phyloP scores from a whole-genome alignment of 306 rosid genomes.

The Heteromeles arbutifolia region DNA sequence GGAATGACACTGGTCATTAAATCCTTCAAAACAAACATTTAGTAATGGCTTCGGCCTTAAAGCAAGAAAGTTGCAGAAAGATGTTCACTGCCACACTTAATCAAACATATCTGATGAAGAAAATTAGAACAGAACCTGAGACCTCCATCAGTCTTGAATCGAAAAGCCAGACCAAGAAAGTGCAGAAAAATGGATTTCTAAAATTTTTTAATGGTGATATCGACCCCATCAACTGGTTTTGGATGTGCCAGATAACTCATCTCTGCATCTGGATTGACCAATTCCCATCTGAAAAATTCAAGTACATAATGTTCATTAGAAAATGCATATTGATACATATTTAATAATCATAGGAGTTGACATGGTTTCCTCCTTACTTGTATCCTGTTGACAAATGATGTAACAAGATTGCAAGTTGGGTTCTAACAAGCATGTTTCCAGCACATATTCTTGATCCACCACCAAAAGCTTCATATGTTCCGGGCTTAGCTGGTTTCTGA shows the following conservation, averaged over 20 bases:
- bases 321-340: too few relatives aligned
- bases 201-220: neutral
- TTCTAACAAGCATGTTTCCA: conserved; percentile 39
- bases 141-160: too few relatives aligned
- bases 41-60: too few relatives aligned
- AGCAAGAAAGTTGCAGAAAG: too few relatives aligned
- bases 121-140: too few relatives aligned
- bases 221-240: conserved; percentile 21
- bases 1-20: too few relatives aligned
- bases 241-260: conserved; percentile 29
- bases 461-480: conserved; percentile 34
- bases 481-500: conserved; percentile 20
- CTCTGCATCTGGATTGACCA: conserved; percentile 2
- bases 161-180: too few relatives aligned
- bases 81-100: too few relatives aligned
- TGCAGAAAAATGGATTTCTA: neutral
- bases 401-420: conserved; percentile 30
- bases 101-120: too few relatives aligned
- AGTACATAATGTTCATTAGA: neutral
- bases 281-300: neutral
- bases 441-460: conserved; percentile 36
- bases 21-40: too few relatives aligned
- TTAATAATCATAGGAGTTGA: too few relatives aligned
- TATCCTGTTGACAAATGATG: conserved; percentile 41
- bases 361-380: conserved; percentile 6